phyloP scores from a whole-genome alignment of 1,139 yeast genomes.

The Zygotorulaspora mrakii region DNA sequence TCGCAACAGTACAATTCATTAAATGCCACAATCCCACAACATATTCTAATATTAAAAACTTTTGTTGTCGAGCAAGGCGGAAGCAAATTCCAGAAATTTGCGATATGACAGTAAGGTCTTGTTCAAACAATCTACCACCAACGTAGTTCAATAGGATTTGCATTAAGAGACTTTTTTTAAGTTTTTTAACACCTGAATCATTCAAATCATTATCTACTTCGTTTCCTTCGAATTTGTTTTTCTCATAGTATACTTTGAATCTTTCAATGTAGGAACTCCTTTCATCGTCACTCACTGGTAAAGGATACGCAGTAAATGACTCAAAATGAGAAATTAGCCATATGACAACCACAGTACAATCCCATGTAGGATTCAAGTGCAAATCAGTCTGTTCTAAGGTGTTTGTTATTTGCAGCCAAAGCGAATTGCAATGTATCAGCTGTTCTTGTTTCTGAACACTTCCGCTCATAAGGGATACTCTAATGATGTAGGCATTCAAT shows the following conservation, averaged over 20 bases:
- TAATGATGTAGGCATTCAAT: slow-evolving; percentile 24
- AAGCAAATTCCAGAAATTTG: slow-evolving; percentile 31
- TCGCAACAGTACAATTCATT: slow-evolving; percentile 33
- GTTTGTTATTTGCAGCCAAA: slow-evolving; percentile 24
- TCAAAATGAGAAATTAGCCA: slow-evolving; percentile 34
- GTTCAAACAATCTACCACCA: slow-evolving; percentile 33
- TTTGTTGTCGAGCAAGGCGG: slow-evolving; percentile 27
- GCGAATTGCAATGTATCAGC: slow-evolving; percentile 15
- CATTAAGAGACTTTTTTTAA: slow-evolving; percentile 30
- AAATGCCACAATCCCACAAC: slow-evolving; percentile 35
- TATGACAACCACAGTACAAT: slow-evolving; percentile 28
- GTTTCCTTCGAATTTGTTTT: slow-evolving; percentile 18
- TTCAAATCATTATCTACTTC: neutral
- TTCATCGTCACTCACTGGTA: slow-evolving; percentile 28
- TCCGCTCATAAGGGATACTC: slow-evolving; percentile 19
- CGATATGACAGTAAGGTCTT: slow-evolving; percentile 28
- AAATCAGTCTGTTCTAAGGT: slow-evolving; percentile 18
- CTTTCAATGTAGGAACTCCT: slow-evolving; percentile 20
- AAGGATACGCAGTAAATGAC: slow-evolving; percentile 31
- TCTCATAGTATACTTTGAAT: slow-evolving; percentile 24
- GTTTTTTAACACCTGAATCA: slow-evolving; percentile 8
- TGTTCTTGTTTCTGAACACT: slow-evolving; percentile 11
- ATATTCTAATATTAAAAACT: slow-evolving; percentile 24
- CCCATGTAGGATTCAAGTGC: slow-evolving; percentile 26
- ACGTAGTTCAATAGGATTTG: slow-evolving; percentile 31